These are phyloP conservation scores for Ascochyta lentis DNA, from an alignment of 2,329 filamentous ascomycete species.

Conservation along the genomic window DNA sequence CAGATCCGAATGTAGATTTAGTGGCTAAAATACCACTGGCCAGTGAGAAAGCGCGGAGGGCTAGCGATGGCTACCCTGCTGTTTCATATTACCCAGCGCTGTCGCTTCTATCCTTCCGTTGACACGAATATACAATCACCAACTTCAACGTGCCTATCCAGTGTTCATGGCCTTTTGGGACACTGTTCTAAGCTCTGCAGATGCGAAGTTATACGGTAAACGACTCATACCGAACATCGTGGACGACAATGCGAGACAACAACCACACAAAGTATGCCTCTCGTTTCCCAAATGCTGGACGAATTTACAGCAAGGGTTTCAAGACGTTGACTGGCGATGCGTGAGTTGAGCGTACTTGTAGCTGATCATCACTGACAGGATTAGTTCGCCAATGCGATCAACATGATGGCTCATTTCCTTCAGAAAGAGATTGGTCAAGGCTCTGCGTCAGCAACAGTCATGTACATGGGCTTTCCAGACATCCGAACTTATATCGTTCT, in stretches of 20 bases:
- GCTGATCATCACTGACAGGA: conserved; percentile 16
- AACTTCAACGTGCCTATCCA: background rate
- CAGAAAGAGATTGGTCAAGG: conserved; percentile 39
- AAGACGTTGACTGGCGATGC: conserved; percentile 39
- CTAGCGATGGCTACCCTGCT: background rate
- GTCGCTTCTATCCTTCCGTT: conserved; percentile 15
- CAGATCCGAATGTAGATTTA: background rate
- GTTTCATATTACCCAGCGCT: background rate
- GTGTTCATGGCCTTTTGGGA: conserved; percentile 38
- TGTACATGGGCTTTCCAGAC: conserved; percentile 45
- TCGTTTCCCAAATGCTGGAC: conserved; percentile 26
- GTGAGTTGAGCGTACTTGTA: conserved; percentile 34
- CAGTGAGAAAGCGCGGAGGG: conserved; percentile 9
- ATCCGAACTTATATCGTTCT: conserved; percentile 49
- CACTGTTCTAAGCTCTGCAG: conserved; percentile 32
- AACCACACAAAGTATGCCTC: conserved; percentile 33
- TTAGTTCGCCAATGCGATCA: conserved; percentile 42
- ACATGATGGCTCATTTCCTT: conserved; percentile 43
- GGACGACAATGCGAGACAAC: conserved; percentile 49
- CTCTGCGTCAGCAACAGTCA: conserved; percentile 33
- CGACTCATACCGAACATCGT: conserved; percentile 38
- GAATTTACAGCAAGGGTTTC: conserved; percentile 35
- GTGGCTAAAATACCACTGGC: background rate
- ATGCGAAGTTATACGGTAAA: conserved; percentile 28
- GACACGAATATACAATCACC: background rate